Evolutionary conservation across 2,329 filamentous ascomycete species (phyloP).

Genomic region (Xylaria multiplex): DNA sequence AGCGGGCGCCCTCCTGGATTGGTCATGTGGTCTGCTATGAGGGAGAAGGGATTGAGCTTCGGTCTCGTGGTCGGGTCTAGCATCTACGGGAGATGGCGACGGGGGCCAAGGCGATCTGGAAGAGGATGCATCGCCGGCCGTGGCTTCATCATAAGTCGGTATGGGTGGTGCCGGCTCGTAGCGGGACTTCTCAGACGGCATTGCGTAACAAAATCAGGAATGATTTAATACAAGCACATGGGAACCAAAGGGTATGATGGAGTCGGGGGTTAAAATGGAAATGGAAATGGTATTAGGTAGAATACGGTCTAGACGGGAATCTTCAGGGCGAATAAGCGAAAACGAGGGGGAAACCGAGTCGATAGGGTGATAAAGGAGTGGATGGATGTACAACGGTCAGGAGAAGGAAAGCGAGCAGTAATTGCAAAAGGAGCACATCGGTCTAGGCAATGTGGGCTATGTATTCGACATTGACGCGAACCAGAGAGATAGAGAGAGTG

Average conservation of each 20-base stretch:
- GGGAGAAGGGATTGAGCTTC: conserved; percentile 82
- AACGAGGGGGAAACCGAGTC: conserved; percentile 32
- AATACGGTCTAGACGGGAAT: not conserved
- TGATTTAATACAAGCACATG: conserved; percentile 37
- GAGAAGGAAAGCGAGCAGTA: conserved; percentile 15
- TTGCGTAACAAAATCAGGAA: conserved; percentile 34
- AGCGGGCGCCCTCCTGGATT: conserved; percentile 55
- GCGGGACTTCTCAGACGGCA: conserved; percentile 62
- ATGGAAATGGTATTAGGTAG: conserved; percentile 6
- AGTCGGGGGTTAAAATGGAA: not conserved
- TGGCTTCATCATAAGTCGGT: conserved; percentile 85
- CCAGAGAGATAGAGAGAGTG: not conserved
- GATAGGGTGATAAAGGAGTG: conserved; percentile 39
- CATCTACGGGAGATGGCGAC: conserved; percentile 66
- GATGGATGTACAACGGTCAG: conserved; percentile 24
- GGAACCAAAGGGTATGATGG: conserved; percentile 12
- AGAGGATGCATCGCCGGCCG: conserved; percentile 64
- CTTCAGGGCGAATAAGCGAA: conserved; percentile 12
- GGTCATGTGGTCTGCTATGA: conserved; percentile 55
- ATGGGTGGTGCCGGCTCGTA: conserved; percentile 77
- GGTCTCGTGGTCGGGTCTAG: conserved; percentile 73
- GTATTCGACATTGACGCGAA: conserved; percentile 5
- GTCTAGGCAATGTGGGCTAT: conserved; percentile 1
- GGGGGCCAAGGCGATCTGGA: conserved; percentile 65
- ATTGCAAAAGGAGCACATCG: conserved; percentile 22